phyloP scores from a whole-genome alignment of 306 rosid species.

The Prunus armeniaca region DNA sequence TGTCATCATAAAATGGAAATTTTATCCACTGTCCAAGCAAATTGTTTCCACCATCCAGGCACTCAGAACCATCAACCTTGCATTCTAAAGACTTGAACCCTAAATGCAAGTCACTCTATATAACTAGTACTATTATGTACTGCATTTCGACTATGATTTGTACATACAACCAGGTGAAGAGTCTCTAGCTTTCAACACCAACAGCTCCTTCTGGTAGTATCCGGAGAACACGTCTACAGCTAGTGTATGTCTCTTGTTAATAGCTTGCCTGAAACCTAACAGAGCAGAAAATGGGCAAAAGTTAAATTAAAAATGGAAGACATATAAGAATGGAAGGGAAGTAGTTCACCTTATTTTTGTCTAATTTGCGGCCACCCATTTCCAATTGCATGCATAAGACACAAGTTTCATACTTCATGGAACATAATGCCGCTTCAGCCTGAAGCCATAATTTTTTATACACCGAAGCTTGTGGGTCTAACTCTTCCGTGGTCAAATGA shows the following conservation, averaged over 20 bases:
- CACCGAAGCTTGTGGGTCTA: slow-evolving; percentile 42
- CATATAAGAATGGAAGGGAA: slow-evolving; percentile 10
- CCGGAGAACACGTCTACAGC: neutral
- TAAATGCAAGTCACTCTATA: neutral
- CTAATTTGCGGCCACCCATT: slow-evolving; percentile 33
- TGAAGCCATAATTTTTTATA: slow-evolving; percentile 60
- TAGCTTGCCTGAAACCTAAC: slow-evolving; percentile 15
- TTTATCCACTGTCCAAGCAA: neutral
- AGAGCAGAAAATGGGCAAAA: neutral
- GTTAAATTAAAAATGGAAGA: neutral
- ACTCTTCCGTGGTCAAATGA: slow-evolving; percentile 34
- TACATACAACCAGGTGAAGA: neutral
- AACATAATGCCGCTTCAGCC: slow-evolving; percentile 57
- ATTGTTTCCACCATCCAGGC: neutral
- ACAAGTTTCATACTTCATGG: slow-evolving; percentile 40
- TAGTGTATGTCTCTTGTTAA: neutral
- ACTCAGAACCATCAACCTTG: neutral
- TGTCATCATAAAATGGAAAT: neutral
- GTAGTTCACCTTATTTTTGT: slow-evolving; percentile 31
- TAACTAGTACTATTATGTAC: neutral
- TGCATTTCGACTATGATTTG: neutral
- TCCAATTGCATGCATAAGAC: slow-evolving; percentile 43
- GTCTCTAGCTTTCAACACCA: slow-evolving; percentile 4
- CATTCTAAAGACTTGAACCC: neutral
- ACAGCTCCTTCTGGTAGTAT: neutral